A percentile compares a stretch with the other conserved stretches of the same genome.
Conservation (phyloP, 164 flowering plant genomes). For the Annona cherimola region DNA sequence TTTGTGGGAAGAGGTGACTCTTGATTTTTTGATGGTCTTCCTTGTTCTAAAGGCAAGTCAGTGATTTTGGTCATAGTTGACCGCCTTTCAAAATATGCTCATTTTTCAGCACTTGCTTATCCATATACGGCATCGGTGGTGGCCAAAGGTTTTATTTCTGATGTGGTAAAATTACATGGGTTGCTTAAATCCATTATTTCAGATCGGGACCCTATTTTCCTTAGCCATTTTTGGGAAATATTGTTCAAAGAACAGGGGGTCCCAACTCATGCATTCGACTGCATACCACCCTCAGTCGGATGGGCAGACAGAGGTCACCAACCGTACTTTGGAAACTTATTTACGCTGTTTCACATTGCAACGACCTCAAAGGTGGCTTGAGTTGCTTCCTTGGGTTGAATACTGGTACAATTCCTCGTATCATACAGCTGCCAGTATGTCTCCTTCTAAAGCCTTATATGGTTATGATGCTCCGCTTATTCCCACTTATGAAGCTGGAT, state of each 20-base stretch:
- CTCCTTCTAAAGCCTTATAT: slow-evolving; percentile 3
- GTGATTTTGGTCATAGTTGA: slow-evolving; percentile 1
- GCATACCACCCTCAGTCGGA: slow-evolving; percentile 1
- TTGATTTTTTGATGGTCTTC: slow-evolving; percentile 9
- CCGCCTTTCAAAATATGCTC: not conserved
- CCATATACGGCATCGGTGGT: not conserved
- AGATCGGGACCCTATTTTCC: not conserved
- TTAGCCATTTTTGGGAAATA: not conserved
- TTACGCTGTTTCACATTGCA: not conserved
- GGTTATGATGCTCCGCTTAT: not conserved
- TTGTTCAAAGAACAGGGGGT: not conserved
- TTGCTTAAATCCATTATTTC: not conserved
- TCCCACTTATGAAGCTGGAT: not conserved
- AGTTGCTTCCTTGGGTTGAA: not conserved
- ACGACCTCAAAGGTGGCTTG: not conserved
- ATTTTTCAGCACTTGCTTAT: not conserved
- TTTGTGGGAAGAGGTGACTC: not conserved
- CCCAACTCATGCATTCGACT: not conserved
- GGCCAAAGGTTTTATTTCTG: not conserved
- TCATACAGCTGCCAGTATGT: not conserved
- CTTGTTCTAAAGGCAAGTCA: not conserved
- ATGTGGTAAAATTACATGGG: not conserved
- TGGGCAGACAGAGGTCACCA: slow-evolving; percentile 4
- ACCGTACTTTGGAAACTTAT: not conserved
- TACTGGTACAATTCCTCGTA: slow-evolving; percentile 1